Percentiles rank a stretch among this genome's conserved stretches.
phyloP scores from a whole-genome alignment of 495 filamentous ascomycete genomes.

The Trypethelium eluteriae region DNA sequence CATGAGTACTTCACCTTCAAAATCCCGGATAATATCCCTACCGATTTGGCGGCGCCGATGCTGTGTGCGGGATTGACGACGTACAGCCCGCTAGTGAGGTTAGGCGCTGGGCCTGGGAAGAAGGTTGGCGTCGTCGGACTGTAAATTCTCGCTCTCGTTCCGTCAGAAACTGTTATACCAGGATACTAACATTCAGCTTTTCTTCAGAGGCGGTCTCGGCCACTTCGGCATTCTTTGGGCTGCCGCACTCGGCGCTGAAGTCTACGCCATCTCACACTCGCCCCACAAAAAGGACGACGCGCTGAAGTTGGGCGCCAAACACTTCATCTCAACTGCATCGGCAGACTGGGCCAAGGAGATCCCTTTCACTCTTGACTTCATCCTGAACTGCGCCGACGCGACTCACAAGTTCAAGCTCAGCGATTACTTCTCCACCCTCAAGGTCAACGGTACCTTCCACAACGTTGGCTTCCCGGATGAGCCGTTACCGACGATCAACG shows the following conservation, averaged over 20 bases:
- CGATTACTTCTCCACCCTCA: slow-evolving; percentile 69
- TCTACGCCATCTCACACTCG: slow-evolving; percentile 39
- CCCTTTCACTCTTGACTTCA: slow-evolving; percentile 61
- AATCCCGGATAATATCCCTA: slow-evolving; percentile 66
- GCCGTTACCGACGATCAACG: slow-evolving; percentile 63
- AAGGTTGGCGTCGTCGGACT: slow-evolving; percentile 74
- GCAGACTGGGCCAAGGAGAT: slow-evolving; percentile 38
- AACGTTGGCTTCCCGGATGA: slow-evolving; percentile 78
- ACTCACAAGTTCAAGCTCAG: slow-evolving; percentile 60
- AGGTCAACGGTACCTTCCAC: slow-evolving; percentile 76
- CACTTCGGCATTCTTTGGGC: slow-evolving; percentile 40
- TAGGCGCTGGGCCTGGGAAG: slow-evolving; percentile 68
- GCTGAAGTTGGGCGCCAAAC: slow-evolving; percentile 37
- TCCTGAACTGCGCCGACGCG: slow-evolving; percentile 65
- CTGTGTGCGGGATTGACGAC: slow-evolving; percentile 80
- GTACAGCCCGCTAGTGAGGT: slow-evolving; percentile 68
- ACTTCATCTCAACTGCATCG: slow-evolving; percentile 36
- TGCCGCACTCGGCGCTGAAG: slow-evolving; percentile 39
- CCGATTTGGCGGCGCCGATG: slow-evolving; percentile 70
- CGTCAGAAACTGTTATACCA: background rate
- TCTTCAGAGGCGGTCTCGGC: slow-evolving; percentile 37
- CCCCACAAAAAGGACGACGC: slow-evolving; percentile 38
- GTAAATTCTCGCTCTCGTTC: slow-evolving; percentile 21
- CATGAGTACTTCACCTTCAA: slow-evolving; percentile 73
- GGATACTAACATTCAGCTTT: background rate